Percentiles rank a stretch among this genome's conserved stretches.
Conservation (phyloP, 1,139 yeast species). For the Pichia sp. region DNA sequence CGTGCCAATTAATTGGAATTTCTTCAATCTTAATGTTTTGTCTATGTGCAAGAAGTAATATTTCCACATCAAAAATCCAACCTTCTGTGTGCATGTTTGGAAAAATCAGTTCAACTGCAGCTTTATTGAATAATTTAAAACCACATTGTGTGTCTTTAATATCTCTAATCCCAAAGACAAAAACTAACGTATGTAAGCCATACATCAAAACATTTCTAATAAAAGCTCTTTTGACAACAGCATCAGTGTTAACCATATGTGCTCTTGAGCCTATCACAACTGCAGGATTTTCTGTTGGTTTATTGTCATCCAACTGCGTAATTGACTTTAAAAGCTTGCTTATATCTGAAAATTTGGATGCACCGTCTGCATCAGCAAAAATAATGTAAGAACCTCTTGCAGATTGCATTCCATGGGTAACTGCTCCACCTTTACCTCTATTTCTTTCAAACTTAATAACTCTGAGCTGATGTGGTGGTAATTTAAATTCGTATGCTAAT, state of each 20-base stretch:
- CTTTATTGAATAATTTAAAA: conserved; percentile 78
- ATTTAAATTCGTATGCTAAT: conserved; percentile 48
- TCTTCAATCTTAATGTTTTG: conserved; percentile 65
- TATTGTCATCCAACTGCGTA: conserved; percentile 26
- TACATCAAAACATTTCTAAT: conserved; percentile 90
- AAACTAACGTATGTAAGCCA: conserved; percentile 82
- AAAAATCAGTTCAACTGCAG: conserved; percentile 59
- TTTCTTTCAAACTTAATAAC: conserved; percentile 65
- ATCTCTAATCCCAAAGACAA: conserved; percentile 77
- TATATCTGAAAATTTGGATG: conserved; percentile 74
- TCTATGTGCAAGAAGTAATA: conserved; percentile 70
- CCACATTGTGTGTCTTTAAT: conserved; percentile 97
- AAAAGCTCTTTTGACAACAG: conserved; percentile 87
- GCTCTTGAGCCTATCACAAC: conserved; percentile 92
- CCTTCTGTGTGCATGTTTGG: conserved; percentile 96
- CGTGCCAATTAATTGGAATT: conserved; percentile 93
- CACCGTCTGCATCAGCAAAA: conserved; percentile 98
- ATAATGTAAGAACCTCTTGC: conserved; percentile 67
- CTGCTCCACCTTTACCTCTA: conserved; percentile 98
- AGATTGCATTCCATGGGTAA: conserved; percentile 83
- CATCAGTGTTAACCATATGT: conserved; percentile 94
- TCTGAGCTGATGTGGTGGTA: conserved; percentile 57
- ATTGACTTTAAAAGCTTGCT: conserved; percentile 45
- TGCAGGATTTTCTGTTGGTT: conserved; percentile 35
- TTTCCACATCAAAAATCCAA: conserved; percentile 97